Percentiles rank a stretch among this genome's conserved stretches.
phyloP scores from a whole-genome alignment of 2,329 filamentous ascomycete genomes.

The Diaporthe amygdali region DNA sequence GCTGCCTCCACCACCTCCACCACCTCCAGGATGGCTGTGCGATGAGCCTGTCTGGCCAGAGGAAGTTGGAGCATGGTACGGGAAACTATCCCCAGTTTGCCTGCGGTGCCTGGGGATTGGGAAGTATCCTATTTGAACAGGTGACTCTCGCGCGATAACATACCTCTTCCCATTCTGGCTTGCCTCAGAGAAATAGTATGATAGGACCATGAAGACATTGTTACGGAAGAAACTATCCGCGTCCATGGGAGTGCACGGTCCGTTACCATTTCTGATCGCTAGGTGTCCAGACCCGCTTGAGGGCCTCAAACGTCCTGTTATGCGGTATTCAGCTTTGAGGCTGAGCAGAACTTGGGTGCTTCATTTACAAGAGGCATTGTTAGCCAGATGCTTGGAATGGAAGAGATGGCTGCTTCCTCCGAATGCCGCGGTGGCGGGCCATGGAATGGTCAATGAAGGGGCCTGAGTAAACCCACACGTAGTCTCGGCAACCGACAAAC shows the following conservation, averaged over 20 bases:
- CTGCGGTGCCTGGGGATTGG: not conserved
- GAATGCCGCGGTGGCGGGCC: not conserved
- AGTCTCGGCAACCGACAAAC: not conserved
- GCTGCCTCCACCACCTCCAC: too few relatives aligned
- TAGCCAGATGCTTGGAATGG: not conserved
- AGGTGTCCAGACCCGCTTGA: too few relatives aligned
- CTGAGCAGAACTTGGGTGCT: not conserved
- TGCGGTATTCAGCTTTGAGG: not conserved
- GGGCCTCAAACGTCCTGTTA: too few relatives aligned
- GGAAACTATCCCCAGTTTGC: not conserved
- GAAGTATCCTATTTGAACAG: not conserved
- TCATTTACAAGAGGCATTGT: too few relatives aligned
- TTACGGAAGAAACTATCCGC: too few relatives aligned
- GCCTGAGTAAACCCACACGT: not conserved
- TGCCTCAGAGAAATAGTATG: too few relatives aligned
- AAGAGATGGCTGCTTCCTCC: not conserved
- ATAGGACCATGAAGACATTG: too few relatives aligned
- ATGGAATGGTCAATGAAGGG: too few relatives aligned
- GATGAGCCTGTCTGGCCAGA: too few relatives aligned
- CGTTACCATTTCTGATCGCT: too few relatives aligned
- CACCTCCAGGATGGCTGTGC: too few relatives aligned
- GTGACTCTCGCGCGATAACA: not conserved
- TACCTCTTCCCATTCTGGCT: accelerated
- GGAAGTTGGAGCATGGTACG: not conserved
- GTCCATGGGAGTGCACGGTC: too few relatives aligned